phyloP scores from a whole-genome alignment of 495 filamentous ascomycete species.

The Lepraria neglecta region DNA sequence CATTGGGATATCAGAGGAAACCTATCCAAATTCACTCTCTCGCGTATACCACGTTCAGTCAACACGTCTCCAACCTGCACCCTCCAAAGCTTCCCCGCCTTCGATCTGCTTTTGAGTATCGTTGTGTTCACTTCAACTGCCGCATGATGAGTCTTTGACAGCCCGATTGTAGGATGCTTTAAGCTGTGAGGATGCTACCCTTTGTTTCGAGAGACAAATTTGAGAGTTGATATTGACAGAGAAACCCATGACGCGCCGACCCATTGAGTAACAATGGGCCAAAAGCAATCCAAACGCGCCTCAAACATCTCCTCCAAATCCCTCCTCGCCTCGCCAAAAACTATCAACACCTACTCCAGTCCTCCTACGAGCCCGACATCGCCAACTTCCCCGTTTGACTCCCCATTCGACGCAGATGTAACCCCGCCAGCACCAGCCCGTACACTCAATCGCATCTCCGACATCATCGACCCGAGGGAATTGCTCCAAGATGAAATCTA shows the following conservation, averaged over 20 bases:
- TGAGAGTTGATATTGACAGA: not conserved
- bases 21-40: not conserved
- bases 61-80: not conserved
- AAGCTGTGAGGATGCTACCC: too few relatives aligned
- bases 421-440: constrained; percentile 29
- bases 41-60: not conserved
- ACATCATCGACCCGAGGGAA: constrained; percentile 33
- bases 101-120: too few relatives aligned
- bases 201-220: too few relatives aligned
- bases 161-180: not conserved
- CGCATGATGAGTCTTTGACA: not conserved
- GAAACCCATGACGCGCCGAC: not conserved
- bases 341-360: not conserved
- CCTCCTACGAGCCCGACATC: constrained; percentile 7
- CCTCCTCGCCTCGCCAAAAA: constrained; percentile 5
- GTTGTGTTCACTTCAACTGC: not conserved
- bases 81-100: too few relatives aligned
- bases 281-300: constrained; percentile 15
- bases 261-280: constrained; percentile 8
- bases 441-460: constrained; percentile 29
- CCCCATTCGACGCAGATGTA: constrained; percentile 16
- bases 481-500: constrained; percentile 21
- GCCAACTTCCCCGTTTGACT: not conserved
- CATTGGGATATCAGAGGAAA: not conserved
- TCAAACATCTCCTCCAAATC: constrained; percentile 12